Conservation (phyloP, 352 stramenopile species). For the Pythium phragmitis region DNA sequence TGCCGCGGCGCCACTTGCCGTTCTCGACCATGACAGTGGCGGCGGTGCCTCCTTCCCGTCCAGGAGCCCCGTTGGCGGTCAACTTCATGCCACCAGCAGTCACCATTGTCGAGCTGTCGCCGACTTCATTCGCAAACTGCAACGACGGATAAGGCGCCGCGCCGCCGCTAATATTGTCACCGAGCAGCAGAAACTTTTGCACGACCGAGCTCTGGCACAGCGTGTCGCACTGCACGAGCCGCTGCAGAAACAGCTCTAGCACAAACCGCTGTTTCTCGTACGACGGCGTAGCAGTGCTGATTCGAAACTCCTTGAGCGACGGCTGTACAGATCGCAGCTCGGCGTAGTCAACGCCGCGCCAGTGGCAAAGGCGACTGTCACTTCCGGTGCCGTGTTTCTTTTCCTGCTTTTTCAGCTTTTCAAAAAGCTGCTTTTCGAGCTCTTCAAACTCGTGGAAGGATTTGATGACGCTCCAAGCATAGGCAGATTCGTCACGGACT, state of each 20-base stretch:
- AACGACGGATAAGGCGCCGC: not conserved
- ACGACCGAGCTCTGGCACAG: slow-evolving; percentile 72
- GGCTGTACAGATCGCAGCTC: slow-evolving; percentile 51
- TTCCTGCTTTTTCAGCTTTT: slow-evolving; percentile 73
- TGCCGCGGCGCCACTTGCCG: slow-evolving; percentile 35
- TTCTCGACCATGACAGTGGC: slow-evolving; percentile 60
- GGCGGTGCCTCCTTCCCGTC: not conserved
- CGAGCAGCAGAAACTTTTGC: slow-evolving; percentile 71
- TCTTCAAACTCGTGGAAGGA: slow-evolving; percentile 68
- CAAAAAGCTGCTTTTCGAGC: slow-evolving; percentile 61
- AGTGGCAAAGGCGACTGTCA: slow-evolving; percentile 44
- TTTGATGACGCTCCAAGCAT: slow-evolving; percentile 71
- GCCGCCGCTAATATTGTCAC: slow-evolving; percentile 13
- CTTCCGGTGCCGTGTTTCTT: slow-evolving; percentile 44
- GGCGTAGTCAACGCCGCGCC: slow-evolving; percentile 70
- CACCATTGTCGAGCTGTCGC: not conserved
- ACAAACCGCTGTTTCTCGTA: slow-evolving; percentile 70
- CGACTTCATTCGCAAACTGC: not conserved
- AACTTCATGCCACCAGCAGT: not conserved
- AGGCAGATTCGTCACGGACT: slow-evolving; percentile 47
- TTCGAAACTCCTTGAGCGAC: slow-evolving; percentile 40
- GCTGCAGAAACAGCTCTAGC: slow-evolving; percentile 70
- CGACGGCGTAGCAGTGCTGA: slow-evolving; percentile 23
- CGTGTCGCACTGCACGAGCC: slow-evolving; percentile 65
- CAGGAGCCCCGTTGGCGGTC: not conserved